Conservation (phyloP, 352 stramenopile genomes). For the Detonula confervacea region DNA sequence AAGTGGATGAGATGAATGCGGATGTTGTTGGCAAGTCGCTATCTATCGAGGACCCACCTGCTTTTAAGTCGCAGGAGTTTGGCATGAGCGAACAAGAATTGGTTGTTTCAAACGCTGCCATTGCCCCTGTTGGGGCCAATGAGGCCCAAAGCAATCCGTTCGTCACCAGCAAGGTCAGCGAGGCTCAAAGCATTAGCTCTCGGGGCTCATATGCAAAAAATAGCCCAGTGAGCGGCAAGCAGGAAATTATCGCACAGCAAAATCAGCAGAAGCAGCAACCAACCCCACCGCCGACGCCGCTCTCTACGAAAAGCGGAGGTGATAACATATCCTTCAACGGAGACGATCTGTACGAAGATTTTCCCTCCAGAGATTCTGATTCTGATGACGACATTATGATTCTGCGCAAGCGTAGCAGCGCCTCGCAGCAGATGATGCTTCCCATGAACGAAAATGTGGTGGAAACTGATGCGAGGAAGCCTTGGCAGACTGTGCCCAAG, state of each 20-base stretch:
- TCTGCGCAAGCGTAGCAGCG: constrained; percentile 14
- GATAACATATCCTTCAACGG: constrained; percentile 11
- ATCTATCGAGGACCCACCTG: too few relatives aligned
- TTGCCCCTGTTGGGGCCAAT: too few relatives aligned
- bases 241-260: constrained; percentile 1
- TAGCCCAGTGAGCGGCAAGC: neutral
- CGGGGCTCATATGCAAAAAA: too few relatives aligned
- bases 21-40: too few relatives aligned
- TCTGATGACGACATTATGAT: constrained; percentile 27
- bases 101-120: too few relatives aligned
- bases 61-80: too few relatives aligned
- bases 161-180: constrained; percentile 1
- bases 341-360: constrained; percentile 49
- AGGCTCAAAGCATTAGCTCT: constrained; percentile 8
- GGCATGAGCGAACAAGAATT: too few relatives aligned
- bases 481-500: constrained; percentile 33
- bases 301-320: constrained; percentile 37
- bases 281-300: too few relatives aligned
- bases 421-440: constrained; percentile 5
- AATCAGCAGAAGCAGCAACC: neutral
- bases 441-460: constrained; percentile 18
- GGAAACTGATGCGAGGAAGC: constrained; percentile 45
- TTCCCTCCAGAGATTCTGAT: constrained; percentile 20
- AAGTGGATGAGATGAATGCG: neutral
- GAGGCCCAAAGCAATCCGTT: too few relatives aligned